Conservation (phyloP, 148 eudicot genomes). For the Amaranthus palmeri region DNA sequence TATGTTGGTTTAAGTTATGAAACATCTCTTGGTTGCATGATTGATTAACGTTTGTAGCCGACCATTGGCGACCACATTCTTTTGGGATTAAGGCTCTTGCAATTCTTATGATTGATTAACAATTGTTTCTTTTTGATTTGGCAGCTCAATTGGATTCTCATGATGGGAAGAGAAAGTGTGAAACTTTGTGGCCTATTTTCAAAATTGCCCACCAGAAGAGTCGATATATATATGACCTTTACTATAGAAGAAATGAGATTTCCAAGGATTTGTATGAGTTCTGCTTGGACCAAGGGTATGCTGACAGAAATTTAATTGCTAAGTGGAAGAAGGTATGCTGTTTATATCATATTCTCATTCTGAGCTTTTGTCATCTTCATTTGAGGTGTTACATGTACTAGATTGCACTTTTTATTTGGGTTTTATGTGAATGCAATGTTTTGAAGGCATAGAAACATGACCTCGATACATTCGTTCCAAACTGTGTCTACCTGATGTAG, state of each 20-base stretch:
- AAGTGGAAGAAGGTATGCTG: constrained; percentile 44
- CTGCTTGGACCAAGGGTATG: constrained; percentile 45
- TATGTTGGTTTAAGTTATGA: not conserved
- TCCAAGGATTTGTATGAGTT: constrained; percentile 40
- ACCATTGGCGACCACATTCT: not conserved
- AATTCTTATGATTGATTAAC: too few species aligned
- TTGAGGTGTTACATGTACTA: not conserved
- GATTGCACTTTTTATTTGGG: not conserved
- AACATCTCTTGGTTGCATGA: not conserved
- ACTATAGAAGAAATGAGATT: constrained; percentile 36
- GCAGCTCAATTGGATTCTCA: constrained; percentile 40
- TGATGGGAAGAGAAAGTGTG: constrained; percentile 43
- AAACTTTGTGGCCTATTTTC: constrained; percentile 43
- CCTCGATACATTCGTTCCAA: too few species aligned
- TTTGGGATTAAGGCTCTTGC: not conserved
- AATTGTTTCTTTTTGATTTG: constrained; percentile 1
- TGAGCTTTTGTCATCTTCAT: not conserved
- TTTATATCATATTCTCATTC: not conserved
- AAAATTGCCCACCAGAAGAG: constrained; percentile 43
- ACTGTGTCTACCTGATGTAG: too few species aligned
- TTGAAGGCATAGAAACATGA: not conserved
- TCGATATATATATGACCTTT: constrained; percentile 35
- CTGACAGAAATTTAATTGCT: constrained; percentile 40
- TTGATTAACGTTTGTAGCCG: not conserved
- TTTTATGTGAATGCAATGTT: too few species aligned